These are phyloP conservation scores for Lactarius quietus DNA, from an alignment of 768 basidiomycete genomes.

Conservation along the genomic window DNA sequence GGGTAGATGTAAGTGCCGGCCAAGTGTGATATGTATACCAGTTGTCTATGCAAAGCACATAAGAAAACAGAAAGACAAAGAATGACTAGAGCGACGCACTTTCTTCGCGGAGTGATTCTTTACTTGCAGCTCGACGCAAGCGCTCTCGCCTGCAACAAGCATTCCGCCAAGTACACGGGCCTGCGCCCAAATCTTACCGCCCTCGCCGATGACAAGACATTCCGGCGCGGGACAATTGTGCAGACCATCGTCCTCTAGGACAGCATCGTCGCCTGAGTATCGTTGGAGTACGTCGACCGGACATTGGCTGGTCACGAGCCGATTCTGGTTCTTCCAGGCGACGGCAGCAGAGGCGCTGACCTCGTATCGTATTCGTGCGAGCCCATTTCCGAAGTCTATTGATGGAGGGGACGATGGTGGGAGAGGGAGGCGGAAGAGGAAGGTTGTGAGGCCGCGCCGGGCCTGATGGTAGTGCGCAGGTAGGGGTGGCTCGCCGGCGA, in stretches of 20 bases:
- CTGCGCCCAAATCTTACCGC: slow-evolving; percentile 76
- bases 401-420: slow-evolving; percentile 66
- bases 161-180: slow-evolving; percentile 61
- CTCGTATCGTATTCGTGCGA: slow-evolving; percentile 70
- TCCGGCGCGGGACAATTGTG: slow-evolving; percentile 44
- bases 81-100: slow-evolving; percentile 38
- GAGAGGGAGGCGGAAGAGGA: slow-evolving; percentile 74
- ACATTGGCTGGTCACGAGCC: slow-evolving; percentile 59
- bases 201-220: slow-evolving; percentile 66
- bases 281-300: slow-evolving; percentile 63
- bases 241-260: slow-evolving; percentile 34
- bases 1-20: slow-evolving; percentile 57
- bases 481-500: slow-evolving; percentile 54
- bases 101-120: slow-evolving; percentile 81
- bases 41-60: slow-evolving; percentile 50
- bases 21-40: slow-evolving; percentile 57
- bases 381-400: slow-evolving; percentile 63
- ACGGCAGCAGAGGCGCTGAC: slow-evolving; percentile 69
- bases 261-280: background rate
- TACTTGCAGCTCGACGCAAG: slow-evolving; percentile 70
- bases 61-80: background rate
- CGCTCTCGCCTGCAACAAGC: slow-evolving; percentile 63
- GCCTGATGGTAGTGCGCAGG: slow-evolving; percentile 68
- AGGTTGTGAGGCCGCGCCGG: slow-evolving; percentile 71
- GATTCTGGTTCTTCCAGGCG: slow-evolving; percentile 69